These are phyloP conservation scores for Hemileccinum rubropunctum DNA, from an alignment of 768 basidiomycete species.

Conservation along the genomic window DNA sequence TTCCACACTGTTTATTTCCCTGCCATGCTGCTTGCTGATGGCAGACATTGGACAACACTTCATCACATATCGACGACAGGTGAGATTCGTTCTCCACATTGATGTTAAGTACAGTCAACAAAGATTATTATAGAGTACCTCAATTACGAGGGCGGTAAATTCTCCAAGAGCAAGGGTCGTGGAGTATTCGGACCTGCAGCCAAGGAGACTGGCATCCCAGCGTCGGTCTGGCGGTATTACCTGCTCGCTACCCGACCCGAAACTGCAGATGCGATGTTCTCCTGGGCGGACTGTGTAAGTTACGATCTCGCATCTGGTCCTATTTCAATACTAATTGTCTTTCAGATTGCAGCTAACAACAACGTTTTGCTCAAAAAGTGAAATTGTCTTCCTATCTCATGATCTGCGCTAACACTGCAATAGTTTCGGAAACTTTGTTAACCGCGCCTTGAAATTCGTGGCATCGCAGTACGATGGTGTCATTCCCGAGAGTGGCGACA, in stretches of 20 bases:
- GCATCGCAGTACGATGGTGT: conserved; percentile 77
- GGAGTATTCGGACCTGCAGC: conserved; percentile 97
- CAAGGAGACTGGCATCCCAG: conserved; percentile 87
- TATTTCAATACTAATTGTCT: conserved; percentile 1
- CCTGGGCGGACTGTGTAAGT: conserved; percentile 90
- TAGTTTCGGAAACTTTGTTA: conserved; percentile 97
- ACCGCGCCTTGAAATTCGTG: conserved; percentile 90
- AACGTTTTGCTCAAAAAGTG: conserved; percentile 92
- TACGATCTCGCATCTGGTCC: not conserved
- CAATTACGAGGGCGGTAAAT: conserved; percentile 98
- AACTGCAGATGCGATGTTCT: conserved; percentile 92
- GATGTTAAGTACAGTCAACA: not conserved
- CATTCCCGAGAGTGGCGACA: conserved; percentile 76
- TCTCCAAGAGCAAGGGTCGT: conserved; percentile 95
- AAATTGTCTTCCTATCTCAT: conserved; percentile 13
- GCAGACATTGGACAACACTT: conserved; percentile 88
- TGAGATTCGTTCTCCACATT: conserved; percentile 32
- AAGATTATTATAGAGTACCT: conserved; percentile 68
- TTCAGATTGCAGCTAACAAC: conserved; percentile 87
- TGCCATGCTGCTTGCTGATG: conserved; percentile 84
- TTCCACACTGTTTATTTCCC: conserved; percentile 98
- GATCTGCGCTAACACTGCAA: not conserved
- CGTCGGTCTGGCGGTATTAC: conserved; percentile 97
- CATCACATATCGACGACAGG: conserved; percentile 96
- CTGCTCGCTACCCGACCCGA: conserved; percentile 91